Evolutionary conservation across 768 basidiomycete genomes (phyloP).

Genomic region (Suillus weaverae): DNA sequence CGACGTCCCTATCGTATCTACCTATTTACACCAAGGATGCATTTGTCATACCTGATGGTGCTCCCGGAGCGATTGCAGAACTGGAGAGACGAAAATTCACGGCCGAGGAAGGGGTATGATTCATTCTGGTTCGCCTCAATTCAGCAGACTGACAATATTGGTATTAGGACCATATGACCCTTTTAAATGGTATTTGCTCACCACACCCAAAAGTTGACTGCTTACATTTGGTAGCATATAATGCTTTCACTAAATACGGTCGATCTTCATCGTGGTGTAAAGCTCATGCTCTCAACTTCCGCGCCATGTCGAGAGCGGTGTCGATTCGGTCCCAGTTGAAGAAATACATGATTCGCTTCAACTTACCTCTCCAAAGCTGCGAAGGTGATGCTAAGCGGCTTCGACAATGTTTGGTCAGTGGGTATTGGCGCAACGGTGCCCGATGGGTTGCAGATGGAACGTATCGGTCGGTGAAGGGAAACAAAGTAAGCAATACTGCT

Average conservation of each 20-base stretch:
- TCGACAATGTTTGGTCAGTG: slow-evolving; percentile 85
- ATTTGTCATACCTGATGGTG: slow-evolving; percentile 86
- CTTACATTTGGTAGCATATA: slow-evolving; percentile 63
- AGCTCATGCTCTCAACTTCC: slow-evolving; percentile 87
- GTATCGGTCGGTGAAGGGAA: slow-evolving; percentile 84
- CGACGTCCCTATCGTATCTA: slow-evolving; percentile 1
- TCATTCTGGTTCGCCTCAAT: not conserved
- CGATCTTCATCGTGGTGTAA: slow-evolving; percentile 93
- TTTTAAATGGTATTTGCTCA: slow-evolving; percentile 72
- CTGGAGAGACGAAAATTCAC: slow-evolving; percentile 95
- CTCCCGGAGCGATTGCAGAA: slow-evolving; percentile 83
- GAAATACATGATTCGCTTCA: slow-evolving; percentile 92
- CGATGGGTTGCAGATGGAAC: slow-evolving; percentile 92
- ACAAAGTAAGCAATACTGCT: slow-evolving; percentile 53
- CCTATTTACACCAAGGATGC: slow-evolving; percentile 53
- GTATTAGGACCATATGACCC: slow-evolving; percentile 85
- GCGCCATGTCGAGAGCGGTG: slow-evolving; percentile 89
- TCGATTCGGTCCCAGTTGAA: slow-evolving; percentile 94
- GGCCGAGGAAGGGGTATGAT: slow-evolving; percentile 90
- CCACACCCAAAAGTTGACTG: not conserved
- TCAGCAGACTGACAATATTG: slow-evolving; percentile 7
- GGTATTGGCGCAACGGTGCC: slow-evolving; percentile 94
- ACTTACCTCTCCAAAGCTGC: slow-evolving; percentile 80
- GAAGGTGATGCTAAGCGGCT: slow-evolving; percentile 83
- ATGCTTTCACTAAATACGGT: slow-evolving; percentile 84